Evolutionary conservation across 176 grass and related monocot genomes (phyloP).

Genomic region (Ampelocalamus luodianensis): DNA sequence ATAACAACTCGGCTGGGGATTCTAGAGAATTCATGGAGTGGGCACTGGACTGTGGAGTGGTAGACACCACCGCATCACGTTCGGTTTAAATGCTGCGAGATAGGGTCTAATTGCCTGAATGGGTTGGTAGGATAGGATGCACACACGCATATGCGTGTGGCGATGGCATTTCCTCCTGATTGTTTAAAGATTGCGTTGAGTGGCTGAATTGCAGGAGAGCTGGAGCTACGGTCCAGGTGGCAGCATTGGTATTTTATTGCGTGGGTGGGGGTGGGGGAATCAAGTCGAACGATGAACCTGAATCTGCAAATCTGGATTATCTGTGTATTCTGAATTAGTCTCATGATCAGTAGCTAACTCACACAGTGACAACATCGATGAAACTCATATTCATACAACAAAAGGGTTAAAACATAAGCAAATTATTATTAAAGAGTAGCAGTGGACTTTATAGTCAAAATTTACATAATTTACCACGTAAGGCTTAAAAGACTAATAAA

Average conservation of each 20-base stretch:
- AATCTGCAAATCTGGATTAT: too few relatives aligned
- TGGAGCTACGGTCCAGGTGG: not conserved
- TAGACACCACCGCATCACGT: not conserved
- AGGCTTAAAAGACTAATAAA: too few relatives aligned
- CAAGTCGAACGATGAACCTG: not conserved
- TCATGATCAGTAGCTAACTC: too few relatives aligned
- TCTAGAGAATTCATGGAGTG: constrained; percentile 32
- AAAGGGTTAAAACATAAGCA: too few relatives aligned
- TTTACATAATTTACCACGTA: too few relatives aligned
- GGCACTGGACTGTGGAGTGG: not conserved
- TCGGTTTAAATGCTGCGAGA: constrained; percentile 37
- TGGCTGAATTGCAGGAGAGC: not conserved
- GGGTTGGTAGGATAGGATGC: constrained; percentile 38
- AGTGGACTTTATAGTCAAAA: too few relatives aligned
- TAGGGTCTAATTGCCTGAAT: constrained; percentile 45
- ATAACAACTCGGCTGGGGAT: not conserved
- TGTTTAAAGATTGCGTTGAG: constrained; percentile 52
- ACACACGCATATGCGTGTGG: not conserved
- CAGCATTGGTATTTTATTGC: not conserved
- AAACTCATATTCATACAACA: too few relatives aligned
- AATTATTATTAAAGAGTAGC: too few relatives aligned
- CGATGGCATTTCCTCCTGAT: not conserved
- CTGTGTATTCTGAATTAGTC: too few relatives aligned
- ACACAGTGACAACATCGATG: too few relatives aligned
- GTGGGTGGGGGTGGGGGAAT: not conserved